A percentile compares a stretch with the other conserved stretches of the same genome.
These are phyloP conservation scores for Pezicula carpinea DNA, from an alignment of 2,329 filamentous ascomycete species.

Conservation along the genomic window DNA sequence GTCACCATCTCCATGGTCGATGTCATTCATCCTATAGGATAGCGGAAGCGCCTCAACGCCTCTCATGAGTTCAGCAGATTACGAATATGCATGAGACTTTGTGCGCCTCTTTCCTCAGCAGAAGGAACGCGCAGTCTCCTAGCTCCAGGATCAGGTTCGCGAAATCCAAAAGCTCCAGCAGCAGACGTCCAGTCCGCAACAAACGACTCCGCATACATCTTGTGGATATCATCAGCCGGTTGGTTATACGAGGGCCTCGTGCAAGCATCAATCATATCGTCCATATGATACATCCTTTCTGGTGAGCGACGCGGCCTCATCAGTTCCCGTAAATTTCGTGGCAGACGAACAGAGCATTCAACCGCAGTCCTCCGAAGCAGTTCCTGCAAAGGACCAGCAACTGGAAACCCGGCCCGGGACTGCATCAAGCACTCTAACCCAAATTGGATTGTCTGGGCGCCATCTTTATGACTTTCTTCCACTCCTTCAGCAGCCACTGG, in stretches of 20 bases:
- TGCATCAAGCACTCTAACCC: conserved; percentile 24
- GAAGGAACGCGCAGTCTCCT: conserved; percentile 10
- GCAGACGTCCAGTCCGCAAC: conserved; percentile 21
- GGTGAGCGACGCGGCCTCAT: conserved; percentile 8
- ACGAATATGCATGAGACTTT: conserved; percentile 27
- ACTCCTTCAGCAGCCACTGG: conserved; percentile 17
- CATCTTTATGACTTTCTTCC: conserved; percentile 15
- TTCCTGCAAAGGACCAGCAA: conserved; percentile 27
- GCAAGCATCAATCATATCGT: conserved; percentile 29
- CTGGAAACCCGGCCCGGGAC: conserved; percentile 23
- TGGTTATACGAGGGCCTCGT: conserved; percentile 26
- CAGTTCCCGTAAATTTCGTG: conserved; percentile 14
- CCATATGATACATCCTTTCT: conserved; percentile 17
- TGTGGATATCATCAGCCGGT: conserved; percentile 24
- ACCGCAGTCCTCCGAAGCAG: conserved; percentile 24
- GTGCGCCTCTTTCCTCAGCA: conserved; percentile 21
- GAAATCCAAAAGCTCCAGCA: conserved; percentile 17
- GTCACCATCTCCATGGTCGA: neutral
- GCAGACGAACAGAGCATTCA: conserved; percentile 19
- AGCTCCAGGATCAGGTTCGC: conserved; percentile 5
- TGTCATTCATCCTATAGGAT: too few relatives aligned
- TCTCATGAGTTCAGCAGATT: conserved; percentile 23
- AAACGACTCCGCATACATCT: conserved; percentile 24
- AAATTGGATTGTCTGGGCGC: conserved; percentile 22
- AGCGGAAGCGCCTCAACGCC: too few relatives aligned